These are phyloP conservation scores for Leccinum barrowsii DNA, from an alignment of 768 basidiomycete species.

Conservation along the genomic window DNA sequence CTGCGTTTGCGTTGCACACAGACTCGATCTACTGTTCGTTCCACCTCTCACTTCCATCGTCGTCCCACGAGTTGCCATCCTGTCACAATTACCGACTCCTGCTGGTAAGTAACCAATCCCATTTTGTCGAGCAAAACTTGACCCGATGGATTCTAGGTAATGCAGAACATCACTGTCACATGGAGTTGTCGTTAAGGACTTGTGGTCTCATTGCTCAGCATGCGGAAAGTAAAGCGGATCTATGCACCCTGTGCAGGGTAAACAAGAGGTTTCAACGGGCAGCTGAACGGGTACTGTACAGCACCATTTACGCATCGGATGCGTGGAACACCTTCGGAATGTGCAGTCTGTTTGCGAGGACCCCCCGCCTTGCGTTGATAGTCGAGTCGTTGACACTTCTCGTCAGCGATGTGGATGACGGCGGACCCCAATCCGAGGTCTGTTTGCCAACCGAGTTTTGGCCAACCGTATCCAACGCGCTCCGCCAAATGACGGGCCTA, in stretches of 20 bases:
- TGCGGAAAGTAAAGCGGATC: conserved; percentile 49
- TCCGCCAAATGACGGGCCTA: conserved; percentile 44
- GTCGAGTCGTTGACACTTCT: conserved; percentile 56
- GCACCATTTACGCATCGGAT: conserved; percentile 48
- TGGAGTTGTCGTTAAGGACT: conserved; percentile 59
- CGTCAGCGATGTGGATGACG: conserved; percentile 25
- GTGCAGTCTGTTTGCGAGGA: conserved; percentile 44
- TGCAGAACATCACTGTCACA: conserved; percentile 38
- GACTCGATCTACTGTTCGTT: background rate
- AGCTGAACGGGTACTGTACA: conserved; percentile 59
- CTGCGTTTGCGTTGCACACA: background rate
- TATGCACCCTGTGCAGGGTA: conserved; percentile 56
- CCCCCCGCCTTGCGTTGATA: conserved; percentile 45
- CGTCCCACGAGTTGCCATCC: background rate
- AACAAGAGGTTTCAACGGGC: conserved; percentile 51
- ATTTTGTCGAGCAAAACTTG: background rate
- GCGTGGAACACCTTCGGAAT: conserved; percentile 38
- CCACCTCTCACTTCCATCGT: background rate
- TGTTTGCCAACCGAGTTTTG: conserved; percentile 43
- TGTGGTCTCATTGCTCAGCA: conserved; percentile 55
- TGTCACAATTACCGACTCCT: background rate
- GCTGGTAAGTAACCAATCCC: conserved; percentile 7
- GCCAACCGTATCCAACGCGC: conserved; percentile 45
- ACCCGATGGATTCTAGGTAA: conserved; percentile 23
- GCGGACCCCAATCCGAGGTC: background rate